A percentile compares a stretch with the other conserved stretches of the same genome.
Conservation (phyloP, 495 filamentous ascomycete species). For the Podospora pseudocomata region DNA sequence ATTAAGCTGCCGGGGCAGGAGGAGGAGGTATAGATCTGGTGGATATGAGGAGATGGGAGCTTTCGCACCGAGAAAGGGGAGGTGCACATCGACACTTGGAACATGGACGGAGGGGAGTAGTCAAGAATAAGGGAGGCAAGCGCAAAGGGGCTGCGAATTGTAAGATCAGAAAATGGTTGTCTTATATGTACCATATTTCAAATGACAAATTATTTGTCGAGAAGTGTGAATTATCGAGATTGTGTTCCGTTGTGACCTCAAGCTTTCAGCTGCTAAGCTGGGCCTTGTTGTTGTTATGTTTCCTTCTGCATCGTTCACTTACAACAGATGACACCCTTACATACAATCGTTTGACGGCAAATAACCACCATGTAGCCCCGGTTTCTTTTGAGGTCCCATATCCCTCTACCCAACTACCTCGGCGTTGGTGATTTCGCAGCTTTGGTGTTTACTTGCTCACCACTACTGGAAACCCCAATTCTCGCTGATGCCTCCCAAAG, state of each 20-base stretch:
- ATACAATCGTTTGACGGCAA: no score
- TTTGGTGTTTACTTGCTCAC: neutral
- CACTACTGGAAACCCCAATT: neutral
- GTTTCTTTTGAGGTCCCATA: no score
- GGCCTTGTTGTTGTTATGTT: no score
- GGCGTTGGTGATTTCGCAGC: no score
- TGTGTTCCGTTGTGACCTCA: neutral
- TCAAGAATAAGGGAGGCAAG: neutral
- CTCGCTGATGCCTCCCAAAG: neutral
- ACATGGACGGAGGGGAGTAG: neutral
- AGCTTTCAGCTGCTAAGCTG: neutral
- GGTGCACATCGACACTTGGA: no score
- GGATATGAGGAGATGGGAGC: no score
- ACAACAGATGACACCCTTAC: no score
- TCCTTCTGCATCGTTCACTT: no score
- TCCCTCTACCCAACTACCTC: no score
- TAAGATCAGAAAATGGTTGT: slow-evolving; percentile 2
- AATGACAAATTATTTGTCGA: neutral
- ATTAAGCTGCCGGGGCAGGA: slow-evolving; percentile 34
- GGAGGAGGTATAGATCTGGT: neutral
- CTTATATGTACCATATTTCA: neutral
- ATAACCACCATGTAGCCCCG: no score
- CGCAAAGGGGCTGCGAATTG: neutral
- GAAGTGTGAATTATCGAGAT: neutral
- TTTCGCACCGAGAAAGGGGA: no score